Evolutionary conservation across 345 rosid genomes (phyloP), one percentile per base, ranked within the genome.

Genomic region (Raphanus sativus): DNA sequence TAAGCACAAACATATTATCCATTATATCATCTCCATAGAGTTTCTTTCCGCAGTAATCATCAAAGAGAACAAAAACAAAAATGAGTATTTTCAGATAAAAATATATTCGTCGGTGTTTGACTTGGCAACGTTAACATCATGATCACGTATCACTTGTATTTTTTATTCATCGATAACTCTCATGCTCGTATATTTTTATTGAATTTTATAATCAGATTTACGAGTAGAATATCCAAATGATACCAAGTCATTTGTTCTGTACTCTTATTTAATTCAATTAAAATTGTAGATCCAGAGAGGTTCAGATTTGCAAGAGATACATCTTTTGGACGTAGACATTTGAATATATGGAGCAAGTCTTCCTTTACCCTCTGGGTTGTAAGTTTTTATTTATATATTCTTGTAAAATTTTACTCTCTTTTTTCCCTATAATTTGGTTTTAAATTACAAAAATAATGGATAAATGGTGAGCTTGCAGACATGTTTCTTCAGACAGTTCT

Each of bases 301-400:
- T 94, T 94, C 79, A 84, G 98, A 71, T 92, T 90, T 76, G 89
- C 98, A 75, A 94, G 95, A 76, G 97, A 94, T 59, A 92, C 98
- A 10, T 88, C 98, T 4, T 94, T 94, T 54, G 99, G 99, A 56
- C 80, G 92, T 28, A 86, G 99, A 62, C 99, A 95, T 72, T 34
- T 95, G 77, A 84, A 80, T 24, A 38, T 82, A 8, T 92, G 98
- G 99, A 92, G 96, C 84, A 62, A 75, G 29, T 84, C 97, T 36
- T n/a, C 89, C 11, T 25, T 89, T 70, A 70, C 83, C 71, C 86
- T 95, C 48, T 95, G 98, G 98, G 89, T 89, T 79, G 99, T 96
- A 85, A 86, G 92, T 81, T 75, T 63, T 59, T n/a, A 11, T 48
- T 17, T 55, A 13, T 71, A 40, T 8, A 40, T 42, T 38, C 1